Evolutionary conservation across 2,329 filamentous ascomycete species (phyloP).

Genomic region (Cadophora gregata): DNA sequence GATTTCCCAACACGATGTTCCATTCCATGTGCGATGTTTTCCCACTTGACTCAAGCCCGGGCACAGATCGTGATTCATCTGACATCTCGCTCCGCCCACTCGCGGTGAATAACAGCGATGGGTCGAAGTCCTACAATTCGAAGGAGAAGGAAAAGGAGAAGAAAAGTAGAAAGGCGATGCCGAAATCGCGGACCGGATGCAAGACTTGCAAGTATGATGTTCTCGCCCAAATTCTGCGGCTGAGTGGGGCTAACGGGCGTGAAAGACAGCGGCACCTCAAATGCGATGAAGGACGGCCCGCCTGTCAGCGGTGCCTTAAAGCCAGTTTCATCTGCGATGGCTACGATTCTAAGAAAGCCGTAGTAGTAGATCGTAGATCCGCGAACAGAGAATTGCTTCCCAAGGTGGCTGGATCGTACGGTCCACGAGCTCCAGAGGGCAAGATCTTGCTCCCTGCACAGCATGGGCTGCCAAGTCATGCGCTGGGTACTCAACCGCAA

Average conservation of each 20-base stretch:
- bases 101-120: background rate
- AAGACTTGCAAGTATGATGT: constrained; percentile 3
- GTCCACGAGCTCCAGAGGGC: background rate
- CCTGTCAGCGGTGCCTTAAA: background rate
- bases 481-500: background rate
- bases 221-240: too few relatives aligned
- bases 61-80: background rate
- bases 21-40: background rate
- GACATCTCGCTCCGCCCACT: background rate
- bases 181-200: background rate
- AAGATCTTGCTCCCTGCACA: background rate
- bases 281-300: background rate
- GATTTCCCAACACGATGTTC: background rate
- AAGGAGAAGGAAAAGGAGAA: background rate
- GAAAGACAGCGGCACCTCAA: constrained; percentile 1
- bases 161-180: background rate
- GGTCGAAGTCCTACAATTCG: too few relatives aligned
- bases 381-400: background rate
- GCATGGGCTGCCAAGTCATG: background rate
- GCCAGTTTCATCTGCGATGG: background rate
- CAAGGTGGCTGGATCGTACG: background rate
- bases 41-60: background rate
- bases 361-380: background rate
- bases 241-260: background rate
- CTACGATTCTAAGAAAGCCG: background rate